phyloP scores from a whole-genome alignment of 1,284 basidiomycete genomes.

The Marasmius oreades region DNA sequence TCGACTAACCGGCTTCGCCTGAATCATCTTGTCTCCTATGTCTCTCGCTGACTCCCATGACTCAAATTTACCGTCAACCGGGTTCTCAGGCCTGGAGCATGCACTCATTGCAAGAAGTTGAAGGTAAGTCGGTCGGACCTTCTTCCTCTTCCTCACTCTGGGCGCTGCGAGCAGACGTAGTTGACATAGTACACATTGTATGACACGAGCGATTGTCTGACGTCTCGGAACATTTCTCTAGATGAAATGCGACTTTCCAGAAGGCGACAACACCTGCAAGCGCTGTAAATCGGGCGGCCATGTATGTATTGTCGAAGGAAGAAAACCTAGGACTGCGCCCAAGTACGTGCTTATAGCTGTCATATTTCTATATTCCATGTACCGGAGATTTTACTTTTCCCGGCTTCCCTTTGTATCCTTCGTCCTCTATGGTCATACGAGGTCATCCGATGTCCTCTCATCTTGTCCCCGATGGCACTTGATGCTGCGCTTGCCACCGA shows the following conservation, averaged over 20 bases:
- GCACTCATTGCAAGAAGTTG: slow-evolving; percentile 78
- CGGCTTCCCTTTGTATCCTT: not conserved
- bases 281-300: slow-evolving; percentile 67
- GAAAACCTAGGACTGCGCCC: slow-evolving; percentile 69
- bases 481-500: not conserved
- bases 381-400: slow-evolving; percentile 15
- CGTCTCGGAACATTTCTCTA: slow-evolving; percentile 23
- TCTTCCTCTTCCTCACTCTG: slow-evolving; percentile 11
- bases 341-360: slow-evolving; percentile 54
- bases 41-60: slow-evolving; percentile 11
- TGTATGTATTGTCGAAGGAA: slow-evolving; percentile 74
- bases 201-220: slow-evolving; percentile 1
- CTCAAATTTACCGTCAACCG: slow-evolving; percentile 4
- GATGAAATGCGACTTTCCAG: slow-evolving; percentile 81
- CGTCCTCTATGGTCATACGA: not conserved
- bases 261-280: slow-evolving; percentile 64
- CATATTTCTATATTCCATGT: slow-evolving; percentile 18
- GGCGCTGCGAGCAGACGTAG: no score
- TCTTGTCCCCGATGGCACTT: not conserved
- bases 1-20: not conserved
- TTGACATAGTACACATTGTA: slow-evolving; percentile 12
- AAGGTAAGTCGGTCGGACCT: slow-evolving; percentile 55
- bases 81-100: slow-evolving; percentile 63
- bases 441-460: not conserved
- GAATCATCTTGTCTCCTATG: not conserved